Conservation (phyloP, 768 basidiomycete genomes). For the Saitozyma podzolica region DNA sequence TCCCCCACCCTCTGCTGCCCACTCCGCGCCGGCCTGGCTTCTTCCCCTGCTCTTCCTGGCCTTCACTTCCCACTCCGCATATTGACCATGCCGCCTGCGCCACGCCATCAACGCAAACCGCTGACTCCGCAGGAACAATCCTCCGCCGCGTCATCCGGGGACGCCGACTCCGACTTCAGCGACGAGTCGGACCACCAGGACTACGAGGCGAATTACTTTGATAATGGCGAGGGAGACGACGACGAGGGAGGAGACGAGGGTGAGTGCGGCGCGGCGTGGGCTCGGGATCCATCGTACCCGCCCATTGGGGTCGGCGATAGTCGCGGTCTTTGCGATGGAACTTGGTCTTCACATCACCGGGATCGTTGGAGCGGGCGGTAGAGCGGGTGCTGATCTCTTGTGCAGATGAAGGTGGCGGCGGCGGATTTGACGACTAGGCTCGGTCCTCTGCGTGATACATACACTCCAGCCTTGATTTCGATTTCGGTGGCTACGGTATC, state of each 20-base stretch:
- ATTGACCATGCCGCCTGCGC: too few species aligned
- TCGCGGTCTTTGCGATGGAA: too few species aligned
- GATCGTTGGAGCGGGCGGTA: not conserved
- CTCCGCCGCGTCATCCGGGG: slow-evolving; percentile 25
- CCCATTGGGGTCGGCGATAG: too few species aligned
- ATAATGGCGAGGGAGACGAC: slow-evolving; percentile 50
- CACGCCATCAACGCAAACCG: not conserved
- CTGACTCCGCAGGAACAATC: slow-evolving; percentile 17
- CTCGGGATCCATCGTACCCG: too few species aligned
- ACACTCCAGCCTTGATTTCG: not conserved
- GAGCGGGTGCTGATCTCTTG: not conserved
- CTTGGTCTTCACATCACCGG: too few species aligned
- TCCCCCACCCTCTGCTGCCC: too few species aligned
- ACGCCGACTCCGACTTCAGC: slow-evolving; percentile 42
- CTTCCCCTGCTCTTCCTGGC: too few species aligned
- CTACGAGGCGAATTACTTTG: slow-evolving; percentile 49
- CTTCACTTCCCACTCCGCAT: too few species aligned
- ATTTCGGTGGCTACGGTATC: too few species aligned
- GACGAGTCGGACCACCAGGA: slow-evolving; percentile 44
- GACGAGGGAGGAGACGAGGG: slow-evolving; percentile 43
- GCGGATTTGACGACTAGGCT: slow-evolving; percentile 26
- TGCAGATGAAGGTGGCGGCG: slow-evolving; percentile 23
- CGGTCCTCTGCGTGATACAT: not conserved
- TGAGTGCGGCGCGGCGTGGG: slow-evolving; percentile 1
- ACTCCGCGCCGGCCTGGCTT: too few species aligned